These are phyloP conservation scores for Backusella macrospora DNA, from an alignment of 192 early-diverging fungal genomes.

Conservation along the genomic window DNA sequence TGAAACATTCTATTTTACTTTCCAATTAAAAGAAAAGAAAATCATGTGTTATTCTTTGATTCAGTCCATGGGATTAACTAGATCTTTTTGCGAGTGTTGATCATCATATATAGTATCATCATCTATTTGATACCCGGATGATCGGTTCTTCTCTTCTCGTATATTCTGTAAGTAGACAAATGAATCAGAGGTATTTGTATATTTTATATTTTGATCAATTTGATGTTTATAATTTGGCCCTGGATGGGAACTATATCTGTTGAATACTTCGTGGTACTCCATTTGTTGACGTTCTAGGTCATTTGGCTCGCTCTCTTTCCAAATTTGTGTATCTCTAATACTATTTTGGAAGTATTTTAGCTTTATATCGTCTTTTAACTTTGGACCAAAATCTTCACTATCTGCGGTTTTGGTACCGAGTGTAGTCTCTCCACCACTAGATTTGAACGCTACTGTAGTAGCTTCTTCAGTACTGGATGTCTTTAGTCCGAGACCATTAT, in stretches of 20 bases:
- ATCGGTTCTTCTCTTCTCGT: background rate
- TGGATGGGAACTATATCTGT: conserved; percentile 1
- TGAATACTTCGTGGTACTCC: conserved; percentile 7
- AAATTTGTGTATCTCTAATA: background rate
- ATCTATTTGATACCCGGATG: background rate
- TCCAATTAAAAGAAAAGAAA: background rate
- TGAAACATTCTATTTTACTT: background rate
- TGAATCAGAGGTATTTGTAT: background rate
- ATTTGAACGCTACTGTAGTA: background rate
- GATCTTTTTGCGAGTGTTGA: conserved; percentile 1
- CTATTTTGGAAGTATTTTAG: conserved; percentile 6
- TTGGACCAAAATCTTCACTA: background rate
- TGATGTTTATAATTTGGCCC: conserved; percentile 1
- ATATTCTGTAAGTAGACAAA: background rate
- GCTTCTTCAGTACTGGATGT: background rate
- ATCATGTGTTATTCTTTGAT: background rate
- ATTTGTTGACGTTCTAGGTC: conserved; percentile 10
- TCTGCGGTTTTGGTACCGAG: background rate
- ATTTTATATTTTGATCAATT: background rate
- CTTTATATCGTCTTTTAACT: background rate
- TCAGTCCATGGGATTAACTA: background rate
- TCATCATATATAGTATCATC: conserved; percentile 9
- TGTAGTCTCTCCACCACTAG: background rate
- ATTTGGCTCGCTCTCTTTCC: background rate
- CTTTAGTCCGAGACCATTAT: background rate